These are phyloP conservation scores for Leccinum griseonigrum DNA, from an alignment of 1,284 basidiomycete species.

Conservation along the genomic window DNA sequence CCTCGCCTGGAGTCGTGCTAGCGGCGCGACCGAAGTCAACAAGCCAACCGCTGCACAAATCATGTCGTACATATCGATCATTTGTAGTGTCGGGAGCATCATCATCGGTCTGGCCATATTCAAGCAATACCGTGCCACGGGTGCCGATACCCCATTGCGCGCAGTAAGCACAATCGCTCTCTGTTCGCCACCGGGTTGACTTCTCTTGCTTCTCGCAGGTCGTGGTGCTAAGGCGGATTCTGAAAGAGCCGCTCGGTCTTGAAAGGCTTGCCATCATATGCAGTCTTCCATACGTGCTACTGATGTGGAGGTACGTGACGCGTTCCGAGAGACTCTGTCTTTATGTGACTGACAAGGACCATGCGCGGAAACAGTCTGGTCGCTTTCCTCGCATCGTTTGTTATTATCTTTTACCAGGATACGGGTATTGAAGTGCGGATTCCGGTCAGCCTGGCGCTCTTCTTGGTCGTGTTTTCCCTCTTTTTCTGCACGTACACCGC, in stretches of 20 bases:
- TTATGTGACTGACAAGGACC: background rate
- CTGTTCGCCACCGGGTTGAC: background rate
- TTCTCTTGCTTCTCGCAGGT: constrained; percentile 15
- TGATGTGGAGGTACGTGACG: constrained; percentile 30
- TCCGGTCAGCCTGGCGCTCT: constrained; percentile 23
- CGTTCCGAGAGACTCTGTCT: background rate
- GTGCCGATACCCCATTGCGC: constrained; percentile 32
- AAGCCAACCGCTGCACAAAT: constrained; percentile 24
- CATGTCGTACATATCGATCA: constrained; percentile 30
- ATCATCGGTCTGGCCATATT: constrained; percentile 29
- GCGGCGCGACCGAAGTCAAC: background rate
- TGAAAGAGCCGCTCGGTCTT: constrained; percentile 23
- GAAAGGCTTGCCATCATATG: constrained; percentile 31
- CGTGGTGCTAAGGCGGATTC: constrained; percentile 26
- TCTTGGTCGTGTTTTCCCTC: constrained; percentile 17
- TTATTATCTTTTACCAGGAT: constrained; percentile 19
- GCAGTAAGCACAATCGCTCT: constrained; percentile 16
- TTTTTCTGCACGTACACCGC: constrained; percentile 26
- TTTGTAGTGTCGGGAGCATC: constrained; percentile 31
- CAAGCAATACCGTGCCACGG: constrained; percentile 34
- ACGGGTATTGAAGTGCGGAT: constrained; percentile 27
- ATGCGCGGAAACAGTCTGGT: constrained; percentile 17
- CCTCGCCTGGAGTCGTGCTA: constrained; percentile 16
- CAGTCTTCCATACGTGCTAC: constrained; percentile 31
- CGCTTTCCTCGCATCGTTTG: constrained; percentile 24